Base-by-base conservation (phyloP, 495 filamentous ascomycete species). In the Articulospora tetracladia region DNA sequence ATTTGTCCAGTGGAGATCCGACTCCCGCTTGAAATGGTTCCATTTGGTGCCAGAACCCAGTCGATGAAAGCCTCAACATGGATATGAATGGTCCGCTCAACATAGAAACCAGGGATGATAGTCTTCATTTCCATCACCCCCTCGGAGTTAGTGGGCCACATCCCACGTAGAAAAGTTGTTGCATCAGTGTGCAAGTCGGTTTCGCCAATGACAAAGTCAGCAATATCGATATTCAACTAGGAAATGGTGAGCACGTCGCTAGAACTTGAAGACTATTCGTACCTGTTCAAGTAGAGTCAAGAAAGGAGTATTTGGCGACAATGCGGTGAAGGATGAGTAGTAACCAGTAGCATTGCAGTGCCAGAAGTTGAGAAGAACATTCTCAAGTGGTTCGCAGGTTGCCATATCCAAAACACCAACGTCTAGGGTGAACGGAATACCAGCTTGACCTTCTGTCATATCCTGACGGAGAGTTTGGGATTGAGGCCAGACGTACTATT, bases 371-470 rank as follows among this genome's bases (percentile, higher is more conserved):
- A 70, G 22, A 15, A 67, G 63, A 4, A 66, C 57, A 23, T 60
- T 54, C 3, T 53, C 49, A 23, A 68, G 10, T 32, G 61, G 53
- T n/a, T 70, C 25, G 53, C 67, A 71, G 34, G 67, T 71, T 8
- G 59, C 61, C 23, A 59, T 65, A 51, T 71, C 67, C 47, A 69
- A 54, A 48, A 69, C 58, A 24, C 67, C 61, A 22, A 69, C 50
- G 27, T 67, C 70, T 25, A 68, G 52, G 19, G 60, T 57, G 24
- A 69, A 52, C 3, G 63, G 60, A 11, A 72, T 56, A 44, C 69
- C 66, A 15, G 58, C 63, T 58, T 83, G 72, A 22, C 63, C 66
- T 53, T 82, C 79, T 10, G 68, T 66, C 47, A 83, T 68, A 61
- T 83, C 72, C 44, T 69, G 34, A 47, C 81, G 79, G 61, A 83